phyloP scores from a whole-genome alignment of 805 yeast species.

The Pichia thaimueangensis region DNA sequence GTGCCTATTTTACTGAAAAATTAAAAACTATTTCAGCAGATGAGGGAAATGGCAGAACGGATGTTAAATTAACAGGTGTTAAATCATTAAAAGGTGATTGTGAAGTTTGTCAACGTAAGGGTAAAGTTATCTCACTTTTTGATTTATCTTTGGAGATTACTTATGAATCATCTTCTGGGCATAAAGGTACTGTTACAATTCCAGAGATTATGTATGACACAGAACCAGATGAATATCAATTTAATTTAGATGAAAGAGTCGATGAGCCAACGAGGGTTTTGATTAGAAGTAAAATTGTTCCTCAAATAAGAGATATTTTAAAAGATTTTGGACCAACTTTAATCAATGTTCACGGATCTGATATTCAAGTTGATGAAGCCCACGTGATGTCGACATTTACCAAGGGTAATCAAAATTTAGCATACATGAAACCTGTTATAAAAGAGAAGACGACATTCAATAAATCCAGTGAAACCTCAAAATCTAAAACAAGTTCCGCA shows the following conservation, averaged over 20 bases:
- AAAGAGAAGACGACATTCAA: slow-evolving; percentile 26
- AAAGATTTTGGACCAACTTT: slow-evolving; percentile 70
- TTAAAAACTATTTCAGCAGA: slow-evolving; percentile 44
- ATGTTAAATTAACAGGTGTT: slow-evolving; percentile 37
- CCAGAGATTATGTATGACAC: slow-evolving; percentile 96
- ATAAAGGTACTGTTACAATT: slow-evolving; percentile 63
- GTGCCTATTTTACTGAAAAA: slow-evolving; percentile 60
- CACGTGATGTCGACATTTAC: slow-evolving; percentile 56
- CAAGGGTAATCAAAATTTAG: slow-evolving; percentile 38
- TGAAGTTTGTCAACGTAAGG: slow-evolving; percentile 95
- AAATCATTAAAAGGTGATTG: slow-evolving; percentile 86
- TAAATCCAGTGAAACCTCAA: slow-evolving; percentile 12
- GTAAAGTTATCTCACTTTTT: slow-evolving; percentile 87
- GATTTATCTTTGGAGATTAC: slow-evolving; percentile 65
- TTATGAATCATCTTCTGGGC: slow-evolving; percentile 11
- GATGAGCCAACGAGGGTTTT: slow-evolving; percentile 46
- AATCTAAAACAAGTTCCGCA: slow-evolving; percentile 5
- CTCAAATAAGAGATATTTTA: slow-evolving; percentile 58
- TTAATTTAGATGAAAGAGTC: slow-evolving; percentile 58
- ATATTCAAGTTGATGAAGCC: slow-evolving; percentile 74
- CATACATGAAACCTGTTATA: slow-evolving; percentile 22
- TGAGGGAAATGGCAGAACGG: slow-evolving; percentile 21
- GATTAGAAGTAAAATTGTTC: slow-evolving; percentile 50
- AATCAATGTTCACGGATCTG: slow-evolving; percentile 69
- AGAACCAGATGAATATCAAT: slow-evolving; percentile 78